Conservation (phyloP, 768 basidiomycete species). For the Mycena galericulata region DNA sequence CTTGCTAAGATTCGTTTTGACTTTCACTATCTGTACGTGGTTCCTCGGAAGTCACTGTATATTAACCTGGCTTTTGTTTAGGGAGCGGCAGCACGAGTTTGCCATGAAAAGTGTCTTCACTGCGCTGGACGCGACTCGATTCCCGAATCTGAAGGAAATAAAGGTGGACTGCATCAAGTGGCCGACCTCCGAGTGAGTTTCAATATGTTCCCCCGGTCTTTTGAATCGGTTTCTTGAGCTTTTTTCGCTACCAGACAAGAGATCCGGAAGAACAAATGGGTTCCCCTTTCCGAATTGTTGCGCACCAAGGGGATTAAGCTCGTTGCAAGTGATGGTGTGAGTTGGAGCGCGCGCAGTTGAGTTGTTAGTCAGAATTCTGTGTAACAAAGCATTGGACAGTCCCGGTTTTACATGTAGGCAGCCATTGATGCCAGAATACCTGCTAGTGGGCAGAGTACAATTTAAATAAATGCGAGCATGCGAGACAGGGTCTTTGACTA, state of each 20-base stretch:
- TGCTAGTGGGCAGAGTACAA: too few species aligned
- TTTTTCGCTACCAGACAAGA: not conserved
- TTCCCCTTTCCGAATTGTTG: conserved; percentile 2
- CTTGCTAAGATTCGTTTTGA: not conserved
- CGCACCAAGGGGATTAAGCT: conserved; percentile 9
- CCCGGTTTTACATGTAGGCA: too few species aligned
- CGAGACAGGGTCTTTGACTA: too few species aligned
- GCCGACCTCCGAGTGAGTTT: conserved; percentile 15
- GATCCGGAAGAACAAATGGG: not conserved
- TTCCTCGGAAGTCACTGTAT: not conserved
- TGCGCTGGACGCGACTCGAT: not conserved
- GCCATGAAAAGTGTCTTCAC: not conserved
- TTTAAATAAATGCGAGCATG: too few species aligned
- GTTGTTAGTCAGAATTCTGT: too few species aligned
- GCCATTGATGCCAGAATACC: too few species aligned
- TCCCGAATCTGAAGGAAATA: conserved; percentile 16
- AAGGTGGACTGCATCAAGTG: not conserved
- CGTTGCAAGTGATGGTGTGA: too few species aligned
- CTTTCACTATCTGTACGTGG: not conserved
- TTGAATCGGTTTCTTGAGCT: not conserved
- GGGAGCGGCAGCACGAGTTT: not conserved
- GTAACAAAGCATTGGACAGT: too few species aligned
- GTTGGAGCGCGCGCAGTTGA: too few species aligned
- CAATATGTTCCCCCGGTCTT: not conserved
- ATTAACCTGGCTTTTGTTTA: not conserved